Evolutionary conservation across 129 eudicot genomes (phyloP).

Genomic region (Lactuca saligna): DNA sequence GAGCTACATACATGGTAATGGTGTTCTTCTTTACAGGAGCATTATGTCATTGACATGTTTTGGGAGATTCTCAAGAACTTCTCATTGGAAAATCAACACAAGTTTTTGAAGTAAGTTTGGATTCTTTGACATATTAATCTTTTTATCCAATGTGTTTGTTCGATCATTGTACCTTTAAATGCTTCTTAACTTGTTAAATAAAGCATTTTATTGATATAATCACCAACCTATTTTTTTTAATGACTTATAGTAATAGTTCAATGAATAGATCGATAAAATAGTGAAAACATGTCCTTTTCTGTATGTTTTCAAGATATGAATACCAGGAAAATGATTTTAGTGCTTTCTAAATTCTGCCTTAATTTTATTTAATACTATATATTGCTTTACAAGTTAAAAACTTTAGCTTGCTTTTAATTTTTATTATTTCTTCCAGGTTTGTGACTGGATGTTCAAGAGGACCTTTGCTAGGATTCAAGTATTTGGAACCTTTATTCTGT

Average conservation of each 20-base stretch:
- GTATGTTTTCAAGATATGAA: too few relatives aligned
- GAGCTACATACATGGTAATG: slow-evolving; percentile 9
- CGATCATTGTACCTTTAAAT: too few relatives aligned
- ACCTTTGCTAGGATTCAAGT: slow-evolving; percentile 90
- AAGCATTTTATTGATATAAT: too few relatives aligned
- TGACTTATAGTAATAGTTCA: too few relatives aligned
- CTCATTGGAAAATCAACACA: slow-evolving; percentile 75
- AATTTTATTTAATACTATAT: neutral
- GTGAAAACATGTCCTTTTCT: too few relatives aligned
- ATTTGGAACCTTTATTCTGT: slow-evolving; percentile 90
- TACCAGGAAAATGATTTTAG: too few relatives aligned
- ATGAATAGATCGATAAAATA: too few relatives aligned
- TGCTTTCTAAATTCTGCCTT: too few relatives aligned
- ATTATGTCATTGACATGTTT: slow-evolving; percentile 92
- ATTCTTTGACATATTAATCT: slow-evolving; percentile 7
- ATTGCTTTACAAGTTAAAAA: neutral
- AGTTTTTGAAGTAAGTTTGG: slow-evolving; percentile 79
- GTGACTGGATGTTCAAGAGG: slow-evolving; percentile 99
- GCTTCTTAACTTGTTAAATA: too few relatives aligned
- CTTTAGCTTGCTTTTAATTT: slow-evolving; percentile 1
- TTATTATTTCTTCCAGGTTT: slow-evolving; percentile 46
- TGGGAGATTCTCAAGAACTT: slow-evolving; percentile 84
- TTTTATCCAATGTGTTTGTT: neutral
- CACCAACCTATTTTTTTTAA: too few relatives aligned
- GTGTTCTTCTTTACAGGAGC: slow-evolving; percentile 61